These are phyloP conservation scores for Lachnellula arida DNA, from an alignment of 2,329 filamentous ascomycete species.

Conservation along the genomic window DNA sequence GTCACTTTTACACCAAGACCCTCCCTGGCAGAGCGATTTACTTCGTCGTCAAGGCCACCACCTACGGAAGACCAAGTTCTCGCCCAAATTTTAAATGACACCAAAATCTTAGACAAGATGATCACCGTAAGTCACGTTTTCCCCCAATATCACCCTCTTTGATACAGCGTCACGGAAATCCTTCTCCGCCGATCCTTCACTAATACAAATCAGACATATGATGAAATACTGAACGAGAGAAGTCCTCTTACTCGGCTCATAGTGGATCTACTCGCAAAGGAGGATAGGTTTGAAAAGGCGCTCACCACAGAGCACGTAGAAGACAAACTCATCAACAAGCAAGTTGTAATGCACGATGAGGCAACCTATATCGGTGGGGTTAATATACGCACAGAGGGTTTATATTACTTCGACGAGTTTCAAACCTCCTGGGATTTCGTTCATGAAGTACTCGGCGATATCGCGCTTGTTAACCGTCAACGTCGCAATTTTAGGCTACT, in stretches of 20 bases:
- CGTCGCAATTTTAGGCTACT: constrained; percentile 14
- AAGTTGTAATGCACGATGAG: constrained; percentile 10
- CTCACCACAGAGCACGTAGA: constrained; percentile 4
- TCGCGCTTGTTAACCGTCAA: constrained; percentile 12
- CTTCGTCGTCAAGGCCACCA: background rate
- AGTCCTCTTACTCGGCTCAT: constrained; percentile 1
- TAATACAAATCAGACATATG: background rate
- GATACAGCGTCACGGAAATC: too few species aligned
- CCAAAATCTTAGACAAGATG: background rate
- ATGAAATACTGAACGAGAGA: background rate
- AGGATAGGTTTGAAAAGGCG: constrained; percentile 2
- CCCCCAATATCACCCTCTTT: background rate
- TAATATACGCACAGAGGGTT: background rate
- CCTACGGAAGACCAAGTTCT: background rate
- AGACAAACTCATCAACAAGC: constrained; percentile 17
- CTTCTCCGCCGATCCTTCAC: background rate
- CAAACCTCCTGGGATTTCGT: background rate
- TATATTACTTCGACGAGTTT: background rate
- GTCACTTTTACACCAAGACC: background rate
- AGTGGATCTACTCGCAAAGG: constrained; percentile 4
- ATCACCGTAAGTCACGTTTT: background rate
- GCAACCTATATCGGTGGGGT: background rate
- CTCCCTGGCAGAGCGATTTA: background rate
- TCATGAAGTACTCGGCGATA: constrained; percentile 1
- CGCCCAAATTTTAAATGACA: background rate